A percentile compares a stretch with the other conserved stretches of the same genome.
phyloP scores from a whole-genome alignment of 2,329 filamentous ascomycete species.

The Penicillium rolfsii region DNA sequence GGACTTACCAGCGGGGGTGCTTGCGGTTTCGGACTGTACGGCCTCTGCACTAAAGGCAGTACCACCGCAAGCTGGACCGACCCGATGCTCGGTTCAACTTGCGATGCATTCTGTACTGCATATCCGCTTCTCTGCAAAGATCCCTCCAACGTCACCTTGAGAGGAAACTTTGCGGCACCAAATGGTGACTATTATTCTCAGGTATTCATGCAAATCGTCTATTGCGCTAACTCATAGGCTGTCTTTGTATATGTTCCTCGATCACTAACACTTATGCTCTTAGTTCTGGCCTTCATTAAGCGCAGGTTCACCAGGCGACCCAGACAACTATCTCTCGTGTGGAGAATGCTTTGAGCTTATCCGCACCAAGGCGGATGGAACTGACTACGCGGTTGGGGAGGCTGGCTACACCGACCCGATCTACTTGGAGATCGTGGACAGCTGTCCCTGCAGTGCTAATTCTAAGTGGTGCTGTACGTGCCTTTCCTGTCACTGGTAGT shows the following conservation, averaged over 20 bases:
- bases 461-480: conserved; percentile 7
- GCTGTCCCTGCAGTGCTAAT: conserved; percentile 4
- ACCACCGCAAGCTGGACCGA: conserved; percentile 5
- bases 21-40: conserved; percentile 5
- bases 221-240: neutral
- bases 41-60: conserved; percentile 4
- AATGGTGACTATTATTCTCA: conserved; percentile 8
- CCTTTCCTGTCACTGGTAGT: neutral
- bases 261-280: neutral
- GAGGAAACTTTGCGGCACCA: conserved; percentile 7
- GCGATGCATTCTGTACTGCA: conserved; percentile 6
- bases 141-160: conserved; percentile 1
- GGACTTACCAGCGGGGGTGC: conserved; percentile 3
- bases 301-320: neutral
- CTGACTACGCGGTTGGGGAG: neutral
- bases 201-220: neutral
- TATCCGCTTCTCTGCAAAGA: conserved; percentile 2
- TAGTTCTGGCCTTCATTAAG: conserved; percentile 6
- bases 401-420: conserved; percentile 3
- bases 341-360: conserved; percentile 8
- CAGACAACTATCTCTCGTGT: conserved; percentile 5
- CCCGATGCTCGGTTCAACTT: conserved; percentile 5
- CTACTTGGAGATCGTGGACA: conserved; percentile 1
- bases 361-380: conserved; percentile 4
- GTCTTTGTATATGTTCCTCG: neutral